These are phyloP conservation scores for Colletotrichum echinochloae DNA, from an alignment of 2,329 filamentous ascomycete genomes.

Conservation along the genomic window DNA sequence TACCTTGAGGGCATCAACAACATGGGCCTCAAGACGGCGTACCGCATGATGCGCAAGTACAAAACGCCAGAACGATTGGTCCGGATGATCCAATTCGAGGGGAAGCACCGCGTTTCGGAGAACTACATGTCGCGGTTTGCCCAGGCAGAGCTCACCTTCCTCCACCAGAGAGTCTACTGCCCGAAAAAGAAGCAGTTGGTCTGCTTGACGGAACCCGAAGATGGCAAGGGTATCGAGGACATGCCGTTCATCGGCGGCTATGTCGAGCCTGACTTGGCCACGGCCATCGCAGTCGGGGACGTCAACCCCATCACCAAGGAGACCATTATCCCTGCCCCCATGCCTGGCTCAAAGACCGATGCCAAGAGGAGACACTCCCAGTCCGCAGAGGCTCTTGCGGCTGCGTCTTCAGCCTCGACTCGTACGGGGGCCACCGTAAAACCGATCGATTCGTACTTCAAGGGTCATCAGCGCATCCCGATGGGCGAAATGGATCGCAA, in stretches of 20 bases:
- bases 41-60: slow-evolving; percentile 89
- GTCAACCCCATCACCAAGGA: slow-evolving; percentile 91
- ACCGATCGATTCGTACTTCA: slow-evolving; percentile 68
- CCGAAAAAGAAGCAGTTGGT: slow-evolving; percentile 78
- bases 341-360: slow-evolving; percentile 58
- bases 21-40: slow-evolving; percentile 92
- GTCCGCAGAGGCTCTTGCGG: slow-evolving; percentile 32
- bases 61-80: slow-evolving; percentile 87
- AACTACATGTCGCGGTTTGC: slow-evolving; percentile 86
- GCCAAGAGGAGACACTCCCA: slow-evolving; percentile 58
- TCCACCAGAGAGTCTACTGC: slow-evolving; percentile 96
- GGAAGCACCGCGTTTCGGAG: slow-evolving; percentile 82
- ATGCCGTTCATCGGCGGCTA: slow-evolving; percentile 85
- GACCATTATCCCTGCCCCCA: slow-evolving; percentile 59
- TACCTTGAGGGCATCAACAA: slow-evolving; percentile 89
- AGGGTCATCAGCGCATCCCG: slow-evolving; percentile 62
- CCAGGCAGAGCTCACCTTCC: slow-evolving; percentile 90
- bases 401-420: slow-evolving; percentile 43
- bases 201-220: slow-evolving; percentile 76
- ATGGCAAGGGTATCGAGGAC: slow-evolving; percentile 72
- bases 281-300: slow-evolving; percentile 82
- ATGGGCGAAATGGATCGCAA: slow-evolving; percentile 74
- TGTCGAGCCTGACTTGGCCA: slow-evolving; percentile 76
- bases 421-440: slow-evolving; percentile 53
- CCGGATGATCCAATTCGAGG: slow-evolving; percentile 87